Evolutionary conservation across 108 stramenopile species (phyloP), one percentile per base, ranked within the genome.

Genomic region (Halocafeteria seosinensis): DNA sequence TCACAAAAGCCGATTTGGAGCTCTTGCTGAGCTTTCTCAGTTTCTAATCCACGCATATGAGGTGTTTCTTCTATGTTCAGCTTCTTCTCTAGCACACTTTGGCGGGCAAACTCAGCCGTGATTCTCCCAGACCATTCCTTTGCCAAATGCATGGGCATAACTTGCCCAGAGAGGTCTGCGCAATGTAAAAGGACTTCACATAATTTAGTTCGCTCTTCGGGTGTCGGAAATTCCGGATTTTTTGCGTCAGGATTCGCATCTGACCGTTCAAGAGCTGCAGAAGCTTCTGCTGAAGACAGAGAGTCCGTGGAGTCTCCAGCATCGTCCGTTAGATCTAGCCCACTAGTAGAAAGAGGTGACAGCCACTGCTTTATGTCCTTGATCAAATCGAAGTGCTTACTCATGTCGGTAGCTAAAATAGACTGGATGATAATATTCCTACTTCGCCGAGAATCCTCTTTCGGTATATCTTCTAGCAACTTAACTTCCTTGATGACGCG

Each of bases 401-500:
- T 35, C 2, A n/a, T 59, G 57, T 59, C 57, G n/a, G 57, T 59
- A 35, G 2, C 2, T 13, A 59, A 11, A 26, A 59, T 30, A 13
- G 5, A 24, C 17, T 59, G 27, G 57, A 59, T 27, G 27, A 28
- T 59, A 3, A 35, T 6, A 13, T 11, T 33, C 2, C 57, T 33
- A 2, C 17, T 28, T 5, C 27, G 3, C 9, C 53, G 2, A 52
- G 51, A 8, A 35, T 64, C 17, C 21, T 34, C n/a, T 32, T 58
- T 58, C 23, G 75, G 64, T 24, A 74, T 42, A 38, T 66, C 50
- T 24, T 65, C 28, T 53, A 82, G 34, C 1, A 82, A 12, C 27
- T 50, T 37, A 34, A 74, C 72, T 11, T 76, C 72, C 26, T 71
- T 65, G 57, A 82, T 24, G 3, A 82, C 34, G 30, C 72, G 68